Conservation (phyloP, 352 stramenopile species). For the Aphanomyces invadans region DNA sequence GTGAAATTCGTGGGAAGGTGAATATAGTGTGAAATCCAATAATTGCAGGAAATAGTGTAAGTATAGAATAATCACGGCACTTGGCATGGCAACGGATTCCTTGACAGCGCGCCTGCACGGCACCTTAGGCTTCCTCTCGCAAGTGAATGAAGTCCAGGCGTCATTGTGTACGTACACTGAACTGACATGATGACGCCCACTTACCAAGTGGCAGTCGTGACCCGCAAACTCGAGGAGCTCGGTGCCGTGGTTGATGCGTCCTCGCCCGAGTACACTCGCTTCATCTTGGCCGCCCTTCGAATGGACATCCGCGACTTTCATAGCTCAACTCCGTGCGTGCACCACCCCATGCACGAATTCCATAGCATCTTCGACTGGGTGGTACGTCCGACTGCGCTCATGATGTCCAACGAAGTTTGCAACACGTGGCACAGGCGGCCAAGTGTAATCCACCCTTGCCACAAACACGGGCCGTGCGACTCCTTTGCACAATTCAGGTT, state of each 20-base stretch:
- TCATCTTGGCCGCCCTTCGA: conserved; percentile 10
- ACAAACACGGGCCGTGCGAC: background rate
- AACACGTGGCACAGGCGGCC: background rate
- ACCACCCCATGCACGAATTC: background rate
- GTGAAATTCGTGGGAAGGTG: too few relatives aligned
- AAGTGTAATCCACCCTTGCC: background rate
- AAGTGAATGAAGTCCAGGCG: conserved; percentile 15
- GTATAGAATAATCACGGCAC: background rate
- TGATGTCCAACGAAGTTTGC: background rate
- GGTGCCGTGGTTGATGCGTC: background rate
- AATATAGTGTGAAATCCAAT: too few relatives aligned
- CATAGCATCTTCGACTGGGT: background rate
- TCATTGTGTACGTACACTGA: background rate
- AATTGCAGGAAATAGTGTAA: conserved; percentile 20
- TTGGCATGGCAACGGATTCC: background rate
- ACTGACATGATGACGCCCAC: background rate
- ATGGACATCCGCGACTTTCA: background rate
- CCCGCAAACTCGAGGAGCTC: background rate
- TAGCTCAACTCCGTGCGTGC: background rate
- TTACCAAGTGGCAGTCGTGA: background rate
- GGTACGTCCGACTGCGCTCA: background rate
- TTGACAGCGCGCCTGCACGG: background rate
- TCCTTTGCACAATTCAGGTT: conserved; percentile 6
- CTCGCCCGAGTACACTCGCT: background rate
- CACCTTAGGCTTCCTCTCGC: conserved; percentile 11